Evolutionary conservation across 345 rosid species (phyloP), one percentile per base, ranked within the genome.

Genomic region (Linum usitatissimum): DNA sequence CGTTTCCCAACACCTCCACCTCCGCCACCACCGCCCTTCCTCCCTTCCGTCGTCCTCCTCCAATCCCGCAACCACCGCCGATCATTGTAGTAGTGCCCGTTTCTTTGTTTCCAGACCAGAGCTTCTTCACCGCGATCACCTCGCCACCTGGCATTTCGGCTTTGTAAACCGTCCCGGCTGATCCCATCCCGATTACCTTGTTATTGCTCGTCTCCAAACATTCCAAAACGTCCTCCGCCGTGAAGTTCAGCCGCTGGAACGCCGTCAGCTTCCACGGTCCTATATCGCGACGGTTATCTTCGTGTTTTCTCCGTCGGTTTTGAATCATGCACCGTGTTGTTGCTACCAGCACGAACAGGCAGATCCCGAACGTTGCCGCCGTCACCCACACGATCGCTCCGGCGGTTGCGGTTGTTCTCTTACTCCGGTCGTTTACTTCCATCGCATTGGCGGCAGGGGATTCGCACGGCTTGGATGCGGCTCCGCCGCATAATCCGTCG

Each of bases 111-210:
- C 83, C 90, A 0, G 97, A 86, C 96, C 97, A 88, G n/a, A 94
- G 68, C 70, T 94, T 94, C 79, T 94, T 94, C 57, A 94, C 97
- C 12, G 97, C 99, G 76, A 94, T 82, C 72, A 83, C 78, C 68
- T 94, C 99, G 39, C 99, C 97, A 62, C 87, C 77, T 9, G 99
- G 95, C 96, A 94, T 90, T 72, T 86, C 96, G 0, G 96, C 96
- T 60, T 84, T 81, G 72, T 94, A 88, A 0, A 94, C 99, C 0
- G 96, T 94, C 8, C 99, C 99, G 0, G 99, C 75, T 3, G 93
- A 81, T 55, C 99, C 99, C 96, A 94, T 90, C 34, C 99, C 99
- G 57, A 94, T 10, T 56, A 94, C 81, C 83, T 81, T 88, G 48
- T 81, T 88, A 39, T 94, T 86, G 0, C 84, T 82, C 70, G 77